These are phyloP conservation scores for Colletotrichum spaethianum DNA, from an alignment of 2,329 filamentous ascomycete species.

Conservation along the genomic window DNA sequence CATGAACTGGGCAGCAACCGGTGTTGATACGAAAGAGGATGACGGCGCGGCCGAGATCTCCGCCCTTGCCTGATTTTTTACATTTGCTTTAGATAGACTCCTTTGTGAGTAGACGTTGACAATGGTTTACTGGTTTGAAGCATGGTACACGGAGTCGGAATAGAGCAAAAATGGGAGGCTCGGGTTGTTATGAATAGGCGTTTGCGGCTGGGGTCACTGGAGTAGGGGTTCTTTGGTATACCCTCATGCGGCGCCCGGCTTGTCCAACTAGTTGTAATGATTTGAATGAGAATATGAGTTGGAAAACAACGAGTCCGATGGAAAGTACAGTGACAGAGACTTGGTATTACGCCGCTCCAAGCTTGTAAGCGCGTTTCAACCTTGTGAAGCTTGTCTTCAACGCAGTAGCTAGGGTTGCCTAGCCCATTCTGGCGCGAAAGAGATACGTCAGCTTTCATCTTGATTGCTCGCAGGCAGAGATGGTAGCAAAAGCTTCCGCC, in stretches of 20 bases:
- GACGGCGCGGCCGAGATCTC: constrained; percentile 29
- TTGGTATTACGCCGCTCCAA: not conserved
- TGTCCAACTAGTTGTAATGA: constrained; percentile 12
- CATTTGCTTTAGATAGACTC: constrained; percentile 20
- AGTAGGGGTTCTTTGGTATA: constrained; percentile 35
- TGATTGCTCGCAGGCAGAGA: not conserved
- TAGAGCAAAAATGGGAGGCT: constrained; percentile 33
- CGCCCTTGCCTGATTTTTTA: constrained; percentile 21
- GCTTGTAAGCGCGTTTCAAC: not conserved
- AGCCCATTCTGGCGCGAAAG: not conserved
- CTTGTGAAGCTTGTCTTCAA: not conserved
- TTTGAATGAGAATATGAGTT: constrained; percentile 15
- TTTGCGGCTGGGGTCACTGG: constrained; percentile 32
- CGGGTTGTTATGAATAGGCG: constrained; percentile 24
- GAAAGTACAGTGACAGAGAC: not conserved
- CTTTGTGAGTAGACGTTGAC: constrained; percentile 15
- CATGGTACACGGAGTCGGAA: constrained; percentile 37
- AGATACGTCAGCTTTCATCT: not conserved
- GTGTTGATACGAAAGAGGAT: constrained; percentile 18
- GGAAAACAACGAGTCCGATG: not conserved
- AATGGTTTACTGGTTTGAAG: constrained; percentile 14
- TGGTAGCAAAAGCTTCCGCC: too few species aligned
- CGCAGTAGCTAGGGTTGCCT: not conserved
- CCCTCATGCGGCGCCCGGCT: constrained; percentile 34
- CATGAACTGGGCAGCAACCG: constrained; percentile 42